phyloP scores from a whole-genome alignment of 1,139 yeast genomes.

The Yamadazyma diddensiae region DNA sequence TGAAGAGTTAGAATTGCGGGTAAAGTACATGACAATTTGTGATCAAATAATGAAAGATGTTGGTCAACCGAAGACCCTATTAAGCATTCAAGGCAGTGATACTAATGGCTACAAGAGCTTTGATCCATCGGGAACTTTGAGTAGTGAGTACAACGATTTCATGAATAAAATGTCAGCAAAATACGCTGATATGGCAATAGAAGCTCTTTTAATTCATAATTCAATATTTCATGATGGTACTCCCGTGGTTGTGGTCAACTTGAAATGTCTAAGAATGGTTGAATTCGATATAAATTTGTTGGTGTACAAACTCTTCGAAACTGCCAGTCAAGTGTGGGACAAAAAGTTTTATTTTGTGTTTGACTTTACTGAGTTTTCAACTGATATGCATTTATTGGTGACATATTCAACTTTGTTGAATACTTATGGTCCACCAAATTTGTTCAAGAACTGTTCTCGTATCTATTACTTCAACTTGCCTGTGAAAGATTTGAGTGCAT shows the following conservation, averaged over 20 bases:
- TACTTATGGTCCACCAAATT: conserved; percentile 46
- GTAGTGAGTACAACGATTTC: conserved; percentile 60
- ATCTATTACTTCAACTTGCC: conserved; percentile 65
- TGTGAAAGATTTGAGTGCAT: conserved; percentile 25
- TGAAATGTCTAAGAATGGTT: conserved; percentile 38
- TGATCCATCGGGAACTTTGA: conserved; percentile 38
- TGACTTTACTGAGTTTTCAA: conserved; percentile 66
- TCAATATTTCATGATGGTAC: conserved; percentile 70
- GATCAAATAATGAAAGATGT: conserved; percentile 30
- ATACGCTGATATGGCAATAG: conserved; percentile 46
- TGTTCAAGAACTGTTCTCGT: conserved; percentile 52
- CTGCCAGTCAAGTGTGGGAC: conserved; percentile 73
- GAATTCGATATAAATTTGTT: conserved; percentile 54
- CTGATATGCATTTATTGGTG: conserved; percentile 22
- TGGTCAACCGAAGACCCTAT: conserved; percentile 40
- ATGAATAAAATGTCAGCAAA: conserved; percentile 66
- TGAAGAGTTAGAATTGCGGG: conserved; percentile 14
- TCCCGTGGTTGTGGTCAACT: conserved; percentile 62
- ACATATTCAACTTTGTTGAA: conserved; percentile 30
- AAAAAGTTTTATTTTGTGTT: conserved; percentile 58
- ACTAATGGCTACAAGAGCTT: conserved; percentile 31
- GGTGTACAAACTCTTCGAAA: conserved; percentile 62
- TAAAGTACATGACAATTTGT: conserved; percentile 22
- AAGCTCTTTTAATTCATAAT: conserved; percentile 52
- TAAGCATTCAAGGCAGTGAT: conserved; percentile 42